Percentiles rank a stretch among this genome's conserved stretches.
phyloP scores from a whole-genome alignment of 139 green algal genomes.

The Chlamydomonas sphaeroides region DNA sequence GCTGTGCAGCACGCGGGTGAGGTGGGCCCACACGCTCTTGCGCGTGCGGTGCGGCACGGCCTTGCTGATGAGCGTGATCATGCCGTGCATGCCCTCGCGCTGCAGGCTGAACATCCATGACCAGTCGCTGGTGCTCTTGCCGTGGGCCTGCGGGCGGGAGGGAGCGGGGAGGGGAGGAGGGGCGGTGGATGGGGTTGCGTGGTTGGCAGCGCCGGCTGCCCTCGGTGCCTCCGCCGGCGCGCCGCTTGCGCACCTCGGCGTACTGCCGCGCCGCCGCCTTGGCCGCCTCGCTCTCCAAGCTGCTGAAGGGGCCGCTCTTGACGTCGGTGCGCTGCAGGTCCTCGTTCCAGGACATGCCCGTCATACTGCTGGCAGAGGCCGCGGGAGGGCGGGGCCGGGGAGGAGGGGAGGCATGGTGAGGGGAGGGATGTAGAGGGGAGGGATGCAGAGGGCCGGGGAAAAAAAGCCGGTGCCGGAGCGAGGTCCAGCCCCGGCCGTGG shows the following conservation, averaged over 20 bases:
- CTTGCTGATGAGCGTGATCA: constrained; percentile 55
- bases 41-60: constrained; percentile 72
- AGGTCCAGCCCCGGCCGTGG: too few species aligned
- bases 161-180: neutral
- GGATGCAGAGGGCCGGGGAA: neutral
- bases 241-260: constrained; percentile 10
- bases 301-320: constrained; percentile 68
- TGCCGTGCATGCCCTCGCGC: constrained; percentile 37
- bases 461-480: neutral
- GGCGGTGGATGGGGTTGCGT: too few species aligned
- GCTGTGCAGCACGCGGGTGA: constrained; percentile 66
- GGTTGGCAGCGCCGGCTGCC: too few species aligned
- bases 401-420: neutral
- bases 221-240: too few species aligned
- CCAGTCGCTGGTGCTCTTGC: constrained; percentile 35
- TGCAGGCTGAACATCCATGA: constrained; percentile 36
- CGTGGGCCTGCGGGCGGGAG: constrained; percentile 10
- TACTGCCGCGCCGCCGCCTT: constrained; percentile 34
- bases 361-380: too few species aligned
- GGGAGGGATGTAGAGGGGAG: neutral
- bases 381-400: too few species aligned
- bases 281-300: constrained; percentile 11
- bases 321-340: constrained; percentile 63
- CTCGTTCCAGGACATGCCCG: constrained; percentile 52
- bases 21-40: constrained; percentile 70